Evolutionary conservation across 169 alveolate species (phyloP).

Genomic region (Plasmodium yoelii): DNA sequence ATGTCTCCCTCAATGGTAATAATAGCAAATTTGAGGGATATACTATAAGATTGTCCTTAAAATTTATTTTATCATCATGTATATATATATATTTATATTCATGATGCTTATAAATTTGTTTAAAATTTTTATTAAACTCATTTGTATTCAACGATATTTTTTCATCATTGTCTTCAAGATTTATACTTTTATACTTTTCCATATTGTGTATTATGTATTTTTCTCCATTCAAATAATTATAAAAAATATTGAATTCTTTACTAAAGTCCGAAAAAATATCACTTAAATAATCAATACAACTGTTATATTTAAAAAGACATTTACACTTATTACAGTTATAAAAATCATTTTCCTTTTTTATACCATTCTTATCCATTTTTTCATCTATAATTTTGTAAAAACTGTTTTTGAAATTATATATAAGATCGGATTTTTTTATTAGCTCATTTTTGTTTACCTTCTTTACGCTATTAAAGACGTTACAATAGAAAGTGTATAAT

Average conservation of each 20-base stretch:
- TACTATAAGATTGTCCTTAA: slow-evolving; percentile 1
- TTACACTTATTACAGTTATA: slow-evolving; percentile 43
- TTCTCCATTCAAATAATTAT: slow-evolving; percentile 8
- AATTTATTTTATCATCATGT: slow-evolving; percentile 33
- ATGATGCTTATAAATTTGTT: slow-evolving; percentile 44
- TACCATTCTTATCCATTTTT: slow-evolving; percentile 31
- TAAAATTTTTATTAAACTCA: slow-evolving; percentile 3
- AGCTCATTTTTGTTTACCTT: slow-evolving; percentile 18
- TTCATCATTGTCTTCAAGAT: background rate
- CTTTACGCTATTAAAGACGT: slow-evolving; percentile 12
- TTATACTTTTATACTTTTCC: background rate
- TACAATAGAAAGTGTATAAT: slow-evolving; percentile 27
- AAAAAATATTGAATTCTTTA: background rate
- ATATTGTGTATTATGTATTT: slow-evolving; percentile 30
- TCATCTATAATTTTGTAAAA: slow-evolving; percentile 12
- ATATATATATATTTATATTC: slow-evolving; percentile 26
- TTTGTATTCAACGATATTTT: background rate
- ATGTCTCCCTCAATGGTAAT: slow-evolving; percentile 39
- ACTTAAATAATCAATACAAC: slow-evolving; percentile 19
- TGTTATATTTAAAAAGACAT: slow-evolving; percentile 44
- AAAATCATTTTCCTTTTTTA: slow-evolving; percentile 19
- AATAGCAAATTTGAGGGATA: slow-evolving; percentile 51
- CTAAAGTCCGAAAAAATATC: slow-evolving; percentile 6
- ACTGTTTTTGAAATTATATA: slow-evolving; percentile 14
- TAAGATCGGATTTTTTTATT: slow-evolving; percentile 1